Base-by-base conservation (phyloP, 768 basidiomycete species). In the Auricularia cornea region DNA sequence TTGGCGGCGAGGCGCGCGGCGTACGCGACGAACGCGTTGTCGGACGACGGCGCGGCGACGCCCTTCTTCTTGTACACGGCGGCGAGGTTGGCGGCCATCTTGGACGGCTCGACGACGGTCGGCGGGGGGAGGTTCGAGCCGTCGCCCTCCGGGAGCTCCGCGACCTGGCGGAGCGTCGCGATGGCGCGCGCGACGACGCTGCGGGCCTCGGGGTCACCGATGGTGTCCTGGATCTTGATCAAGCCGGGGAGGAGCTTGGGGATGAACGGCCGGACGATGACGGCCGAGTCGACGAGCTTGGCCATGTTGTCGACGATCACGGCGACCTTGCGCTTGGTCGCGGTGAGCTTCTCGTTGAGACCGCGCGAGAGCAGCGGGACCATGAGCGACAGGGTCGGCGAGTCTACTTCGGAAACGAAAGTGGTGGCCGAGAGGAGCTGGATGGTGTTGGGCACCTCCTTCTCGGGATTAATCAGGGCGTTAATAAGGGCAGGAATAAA, bases 321-420 rank as follows among this genome's bases (percentile, higher is more conserved):
- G 70, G 93, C 94, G 71, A 97, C 95, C 80, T 95, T 96, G 68
- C 95, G 94, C 84, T 97, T 97, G 68, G 87, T 96, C 67, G 95
- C 88, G 60, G 95, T 97, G 65, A 94, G 83, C 80, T 96, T 96
- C 83, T 98, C 95, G 66, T 77, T 83, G 67, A 96, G 83, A 85
- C 95, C 95, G 82, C 95, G 92, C 65, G 92, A 84, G 62, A 98
- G 81, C 23, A 98, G 87, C 72, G 95, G 95, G 65, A 95, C 95
- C 93, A 98, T 97, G 69, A 98, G 87, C 70, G 95, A 97, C 68
- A 98, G 89, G 68, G 95, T 97, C 63, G 94, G 84, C 59, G 94
- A 94, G 71, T 97, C 95, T 78, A 98, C 95, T 83, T 98, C 95
- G 60, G 95, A 92, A 92, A 98, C 95, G 88, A 97, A 98, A 77